These are phyloP conservation scores for Paraconiothyrium brasiliense DNA, from an alignment of 2,329 filamentous ascomycete species.

Conservation along the genomic window DNA sequence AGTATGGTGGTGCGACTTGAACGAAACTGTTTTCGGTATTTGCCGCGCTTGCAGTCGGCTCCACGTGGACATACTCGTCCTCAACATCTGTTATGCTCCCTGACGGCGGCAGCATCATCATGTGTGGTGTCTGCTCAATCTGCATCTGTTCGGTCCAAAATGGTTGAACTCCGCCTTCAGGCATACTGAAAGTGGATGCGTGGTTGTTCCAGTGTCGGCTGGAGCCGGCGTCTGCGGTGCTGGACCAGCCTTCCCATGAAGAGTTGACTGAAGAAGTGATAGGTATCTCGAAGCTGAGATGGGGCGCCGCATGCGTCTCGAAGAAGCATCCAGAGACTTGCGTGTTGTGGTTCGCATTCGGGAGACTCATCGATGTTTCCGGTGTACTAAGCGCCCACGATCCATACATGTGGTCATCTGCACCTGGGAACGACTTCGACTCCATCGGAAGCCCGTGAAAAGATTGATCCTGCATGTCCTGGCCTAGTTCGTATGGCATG, in stretches of 20 bases:
- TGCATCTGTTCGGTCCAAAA: constrained; percentile 22
- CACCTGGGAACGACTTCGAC: constrained; percentile 18
- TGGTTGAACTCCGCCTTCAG: constrained; percentile 17
- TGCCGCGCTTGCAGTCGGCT: constrained; percentile 10
- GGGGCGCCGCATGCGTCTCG: constrained; percentile 16
- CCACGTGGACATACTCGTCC: constrained; percentile 26
- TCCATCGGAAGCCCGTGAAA: constrained; percentile 28
- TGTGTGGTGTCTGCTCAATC: constrained; percentile 12
- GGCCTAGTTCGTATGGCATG: constrained; percentile 26
- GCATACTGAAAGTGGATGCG: constrained; percentile 10
- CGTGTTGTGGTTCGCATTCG: constrained; percentile 13
- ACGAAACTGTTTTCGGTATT: constrained; percentile 23
- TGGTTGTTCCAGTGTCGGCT: constrained; percentile 19
- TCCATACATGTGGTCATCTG: constrained; percentile 17
- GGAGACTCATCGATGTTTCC: constrained; percentile 7
- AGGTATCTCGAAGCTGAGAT: constrained; percentile 13
- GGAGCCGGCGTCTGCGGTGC: constrained; percentile 15
- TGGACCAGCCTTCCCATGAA: constrained; percentile 17
- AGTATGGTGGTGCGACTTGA: constrained; percentile 20
- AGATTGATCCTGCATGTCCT: constrained; percentile 21
- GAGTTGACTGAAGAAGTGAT: constrained; percentile 11
- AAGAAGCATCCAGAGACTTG: constrained; percentile 11
- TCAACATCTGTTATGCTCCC: constrained; percentile 28
- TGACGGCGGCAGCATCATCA: constrained; percentile 30
- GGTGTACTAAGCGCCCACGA: constrained; percentile 23